Evolutionary conservation across 2,329 filamentous ascomycete species (phyloP), one percentile per base, ranked within the genome.

Genomic region (Parastagonospora avenae): DNA sequence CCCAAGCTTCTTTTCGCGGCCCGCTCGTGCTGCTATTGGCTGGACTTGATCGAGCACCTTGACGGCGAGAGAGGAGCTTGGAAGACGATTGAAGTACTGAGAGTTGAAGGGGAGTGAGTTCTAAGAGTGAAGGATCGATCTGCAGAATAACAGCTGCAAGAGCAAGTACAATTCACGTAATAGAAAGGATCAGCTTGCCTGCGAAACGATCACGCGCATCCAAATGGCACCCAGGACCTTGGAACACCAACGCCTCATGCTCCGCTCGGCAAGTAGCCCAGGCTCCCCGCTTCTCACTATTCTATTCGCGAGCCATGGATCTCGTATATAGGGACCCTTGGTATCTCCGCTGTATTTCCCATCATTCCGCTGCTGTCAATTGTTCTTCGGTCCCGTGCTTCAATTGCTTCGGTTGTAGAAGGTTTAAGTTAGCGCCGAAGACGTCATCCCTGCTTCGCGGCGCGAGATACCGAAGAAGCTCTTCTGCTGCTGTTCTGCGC

Each of bases 21-120:
- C 59, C 55, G 55, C 48, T 64, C 53, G 57, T 42, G 15, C 44
- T 36, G 24, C 43, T n/a, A 62, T 66, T 64, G 60, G 61, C 46
- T 57, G 52, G 29, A 50, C 47, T 48, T 43, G n/a, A 30, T 32
- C 28, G 42, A 29, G 40, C 45, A 33, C 46, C 50, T 52, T 44
- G 45, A 28, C 33, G 15, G 44, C 15, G 31, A 38, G 36, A 36
- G 38, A 35, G 11, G 19, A 37, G 33, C 35, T 37, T 16, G 32
- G 39, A n/a, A 16, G 4, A 19, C n/a, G 43, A 12, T 8, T 37
- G 28, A 24, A 24, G 19, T 24, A 5, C 5, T 12, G 4, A 19
- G 8, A 35, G 7, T 8, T 37, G 28, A 24, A n/a, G 41, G 28
- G 4, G 29, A 27, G 19, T 6, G 9, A 9, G n/a, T 8, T n/a